phyloP scores from a whole-genome alignment of 2,329 filamentous ascomycete species.

The Neonectria magnoliae region DNA sequence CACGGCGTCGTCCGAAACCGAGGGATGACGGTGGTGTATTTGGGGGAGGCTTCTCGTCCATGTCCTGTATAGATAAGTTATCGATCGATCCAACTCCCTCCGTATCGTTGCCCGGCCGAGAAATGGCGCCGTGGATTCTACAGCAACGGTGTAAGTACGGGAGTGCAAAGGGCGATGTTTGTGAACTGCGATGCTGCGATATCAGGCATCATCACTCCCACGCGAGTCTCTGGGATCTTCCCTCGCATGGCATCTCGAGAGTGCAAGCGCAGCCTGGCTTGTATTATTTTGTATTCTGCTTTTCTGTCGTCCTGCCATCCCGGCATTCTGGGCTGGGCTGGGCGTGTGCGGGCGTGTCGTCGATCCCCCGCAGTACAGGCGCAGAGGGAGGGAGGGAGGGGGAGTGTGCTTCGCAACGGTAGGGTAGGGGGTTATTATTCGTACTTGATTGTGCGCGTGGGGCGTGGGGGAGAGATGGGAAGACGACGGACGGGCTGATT shows the following conservation, averaged over 20 bases:
- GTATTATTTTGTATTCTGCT: not conserved
- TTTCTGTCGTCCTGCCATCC: not conserved
- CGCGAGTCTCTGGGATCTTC: not conserved
- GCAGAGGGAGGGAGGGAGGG: not conserved
- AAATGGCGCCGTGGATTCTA: not conserved
- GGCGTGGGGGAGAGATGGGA: not conserved
- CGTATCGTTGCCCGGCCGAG: not conserved
- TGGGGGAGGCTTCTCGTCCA: not conserved
- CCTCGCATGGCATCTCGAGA: not conserved
- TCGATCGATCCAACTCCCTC: not conserved
- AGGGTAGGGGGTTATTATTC: constrained; percentile 10
- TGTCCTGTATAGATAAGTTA: not conserved
- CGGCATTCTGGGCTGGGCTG: constrained; percentile 14
- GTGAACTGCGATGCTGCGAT: not conserved
- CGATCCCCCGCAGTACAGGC: constrained; percentile 20
- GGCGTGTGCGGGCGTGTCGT: not conserved
- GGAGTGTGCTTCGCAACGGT: not conserved
- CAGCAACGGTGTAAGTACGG: not conserved
- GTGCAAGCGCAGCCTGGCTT: not conserved
- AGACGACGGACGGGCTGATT: not conserved
- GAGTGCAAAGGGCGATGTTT: not conserved
- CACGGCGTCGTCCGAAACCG: not conserved
- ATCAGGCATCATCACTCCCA: not conserved
- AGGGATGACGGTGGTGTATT: not conserved
- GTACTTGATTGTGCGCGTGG: constrained; percentile 11